Percentiles rank a stretch among this genome's conserved stretches.
Conservation (phyloP, 139 green algal species). For the Pedinophyceae sp. region DNA sequence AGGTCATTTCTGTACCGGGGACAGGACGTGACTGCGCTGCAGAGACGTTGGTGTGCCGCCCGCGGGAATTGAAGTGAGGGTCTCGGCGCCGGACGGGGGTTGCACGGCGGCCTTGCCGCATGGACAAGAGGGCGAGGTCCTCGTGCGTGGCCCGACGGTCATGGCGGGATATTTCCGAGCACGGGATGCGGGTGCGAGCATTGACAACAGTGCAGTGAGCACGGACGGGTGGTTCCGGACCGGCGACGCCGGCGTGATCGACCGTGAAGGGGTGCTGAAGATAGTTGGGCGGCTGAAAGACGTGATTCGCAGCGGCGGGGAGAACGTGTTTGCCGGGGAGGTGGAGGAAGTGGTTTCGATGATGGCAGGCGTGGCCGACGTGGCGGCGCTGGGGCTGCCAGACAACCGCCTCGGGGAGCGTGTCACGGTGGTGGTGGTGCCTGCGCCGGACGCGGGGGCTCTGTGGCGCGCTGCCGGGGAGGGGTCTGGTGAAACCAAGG, state of each 20-base stretch:
- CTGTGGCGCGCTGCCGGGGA: too few relatives aligned
- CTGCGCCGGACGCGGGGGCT: too few relatives aligned
- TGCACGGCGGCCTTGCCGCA: not conserved
- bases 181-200: not conserved
- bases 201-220: not conserved
- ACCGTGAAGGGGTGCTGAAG: constrained; percentile 37
- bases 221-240: constrained; percentile 56
- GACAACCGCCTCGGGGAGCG: constrained; percentile 54
- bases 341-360: constrained; percentile 40
- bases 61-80: not conserved
- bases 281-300: constrained; percentile 73
- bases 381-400: constrained; percentile 60
- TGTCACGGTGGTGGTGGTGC: too few relatives aligned
- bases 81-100: not conserved
- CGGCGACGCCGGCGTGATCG: constrained; percentile 42
- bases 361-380: constrained; percentile 38
- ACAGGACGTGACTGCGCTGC: too few relatives aligned
- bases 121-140: constrained; percentile 44
- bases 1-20: too few relatives aligned
- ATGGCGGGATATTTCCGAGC: constrained; percentile 58
- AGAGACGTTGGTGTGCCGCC: not conserved
- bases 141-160: constrained; percentile 47
- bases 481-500: too few relatives aligned
- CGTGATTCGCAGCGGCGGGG: constrained; percentile 72
- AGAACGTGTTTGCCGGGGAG: constrained; percentile 72